Conservation (phyloP, 2,329 filamentous ascomycete species). For the Cytospora piceae region DNA sequence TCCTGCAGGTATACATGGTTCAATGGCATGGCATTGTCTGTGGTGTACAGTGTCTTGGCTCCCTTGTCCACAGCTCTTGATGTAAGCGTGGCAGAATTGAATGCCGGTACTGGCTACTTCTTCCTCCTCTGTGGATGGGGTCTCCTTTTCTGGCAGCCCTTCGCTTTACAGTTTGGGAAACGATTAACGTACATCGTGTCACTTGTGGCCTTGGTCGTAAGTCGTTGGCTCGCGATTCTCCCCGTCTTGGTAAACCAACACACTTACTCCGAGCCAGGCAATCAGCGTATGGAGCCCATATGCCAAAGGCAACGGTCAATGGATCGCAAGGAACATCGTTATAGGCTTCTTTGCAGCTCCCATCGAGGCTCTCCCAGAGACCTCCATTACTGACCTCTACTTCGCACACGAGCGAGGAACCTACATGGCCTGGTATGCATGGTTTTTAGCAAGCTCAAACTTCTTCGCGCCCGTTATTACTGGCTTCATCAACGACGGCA, state of each 20-base stretch:
- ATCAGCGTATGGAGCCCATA: conserved; percentile 31
- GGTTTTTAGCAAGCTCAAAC: conserved; percentile 35
- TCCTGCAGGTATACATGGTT: conserved; percentile 31
- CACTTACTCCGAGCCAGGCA: conserved; percentile 11
- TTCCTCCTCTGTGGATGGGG: conserved; percentile 50
- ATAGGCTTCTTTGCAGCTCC: conserved; percentile 45
- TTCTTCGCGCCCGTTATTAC: conserved; percentile 41
- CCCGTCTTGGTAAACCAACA: neutral
- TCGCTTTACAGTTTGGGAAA: conserved; percentile 48
- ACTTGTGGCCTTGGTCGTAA: conserved; percentile 30
- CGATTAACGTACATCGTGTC: conserved; percentile 34
- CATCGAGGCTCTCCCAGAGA: conserved; percentile 46
- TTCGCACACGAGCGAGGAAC: conserved; percentile 38
- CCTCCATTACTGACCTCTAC: conserved; percentile 44
- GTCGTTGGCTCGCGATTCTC: neutral
- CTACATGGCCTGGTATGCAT: conserved; percentile 38
- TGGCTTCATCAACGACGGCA: conserved; percentile 40
- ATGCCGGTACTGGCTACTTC: conserved; percentile 38
- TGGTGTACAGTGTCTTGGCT: conserved; percentile 28
- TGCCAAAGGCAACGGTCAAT: conserved; percentile 39
- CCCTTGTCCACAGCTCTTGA: conserved; percentile 28
- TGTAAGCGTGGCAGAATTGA: conserved; percentile 31
- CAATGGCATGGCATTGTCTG: conserved; percentile 29
- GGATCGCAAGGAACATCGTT: conserved; percentile 44
- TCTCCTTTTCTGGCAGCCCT: conserved; percentile 50